Conservation (phyloP, 148 eudicot species). For the Salicornia ramosissima region DNA sequence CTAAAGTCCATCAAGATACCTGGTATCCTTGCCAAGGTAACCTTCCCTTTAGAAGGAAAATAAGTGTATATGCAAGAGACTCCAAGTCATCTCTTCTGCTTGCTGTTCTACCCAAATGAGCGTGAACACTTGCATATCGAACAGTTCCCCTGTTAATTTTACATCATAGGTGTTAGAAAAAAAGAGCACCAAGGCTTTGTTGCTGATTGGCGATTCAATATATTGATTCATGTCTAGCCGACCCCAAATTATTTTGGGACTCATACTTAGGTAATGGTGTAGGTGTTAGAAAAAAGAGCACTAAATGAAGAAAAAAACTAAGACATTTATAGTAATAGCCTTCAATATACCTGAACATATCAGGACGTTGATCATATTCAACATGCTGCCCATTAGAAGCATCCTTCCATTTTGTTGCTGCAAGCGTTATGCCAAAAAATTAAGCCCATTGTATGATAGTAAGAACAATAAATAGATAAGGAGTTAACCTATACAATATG, state of each 20-base stretch:
- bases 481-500: not conserved
- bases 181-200: constrained; percentile 5
- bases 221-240: no score
- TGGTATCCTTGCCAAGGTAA: constrained; percentile 96
- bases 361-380: constrained; percentile 91
- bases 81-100: constrained; percentile 93
- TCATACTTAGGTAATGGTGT: no score
- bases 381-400: constrained; percentile 59
- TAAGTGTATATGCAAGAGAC: constrained; percentile 84
- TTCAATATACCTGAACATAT: constrained; percentile 64
- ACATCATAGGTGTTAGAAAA: not conserved
- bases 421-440: constrained; percentile 18
- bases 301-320: constrained; percentile 9
- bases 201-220: no score
- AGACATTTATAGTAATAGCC: not conserved
- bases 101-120: constrained; percentile 92
- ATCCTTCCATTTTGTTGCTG: constrained; percentile 92
- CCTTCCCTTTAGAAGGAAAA: constrained; percentile 83
- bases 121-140: constrained; percentile 94
- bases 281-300: constrained; percentile 4
- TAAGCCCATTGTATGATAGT: not conserved
- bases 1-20: constrained; percentile 29
- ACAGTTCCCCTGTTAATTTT: constrained; percentile 60
- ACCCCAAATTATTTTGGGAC: no score
- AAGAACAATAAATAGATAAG: not conserved